Evolutionary conservation across 176 grass and related monocot species (phyloP).

Genomic region (Elymus sibiricus): DNA sequence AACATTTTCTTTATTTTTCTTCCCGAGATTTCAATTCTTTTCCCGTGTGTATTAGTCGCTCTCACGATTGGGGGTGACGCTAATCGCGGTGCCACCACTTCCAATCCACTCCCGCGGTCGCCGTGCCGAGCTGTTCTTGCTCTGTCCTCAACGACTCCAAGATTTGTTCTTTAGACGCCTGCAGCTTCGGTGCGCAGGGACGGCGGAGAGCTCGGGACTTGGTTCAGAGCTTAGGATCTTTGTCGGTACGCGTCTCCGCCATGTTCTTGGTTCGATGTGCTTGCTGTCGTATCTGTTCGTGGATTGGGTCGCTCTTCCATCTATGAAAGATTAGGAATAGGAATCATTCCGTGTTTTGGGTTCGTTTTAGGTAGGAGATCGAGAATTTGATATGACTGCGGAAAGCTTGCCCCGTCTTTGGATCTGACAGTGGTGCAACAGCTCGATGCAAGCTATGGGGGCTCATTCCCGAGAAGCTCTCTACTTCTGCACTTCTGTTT

Average conservation of each 20-base stretch:
- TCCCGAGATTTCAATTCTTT: not conserved
- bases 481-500: not conserved
- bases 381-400: not conserved
- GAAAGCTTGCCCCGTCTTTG: not conserved
- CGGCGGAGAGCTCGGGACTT: not conserved
- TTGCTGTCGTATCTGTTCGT: not conserved
- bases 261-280: not conserved
- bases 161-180: constrained; percentile 33
- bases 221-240: constrained; percentile 27
- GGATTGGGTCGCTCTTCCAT: not conserved
- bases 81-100: constrained; percentile 36
- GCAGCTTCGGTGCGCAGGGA: constrained; percentile 11
- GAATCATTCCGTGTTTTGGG: not conserved
- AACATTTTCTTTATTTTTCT: not conserved
- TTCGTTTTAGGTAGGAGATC: not conserved
- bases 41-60: constrained; percentile 33
- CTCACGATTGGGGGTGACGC: constrained; percentile 31
- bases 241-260: constrained; percentile 14
- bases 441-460: not conserved
- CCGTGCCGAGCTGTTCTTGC: constrained; percentile 20
- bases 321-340: not conserved
- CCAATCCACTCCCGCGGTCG: constrained; percentile 43
- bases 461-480: not conserved
- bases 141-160: constrained; percentile 16
- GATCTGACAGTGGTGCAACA: constrained; percentile 22